Percentiles rank a stretch among this genome's conserved stretches.
These are phyloP conservation scores for Garcia nutans DNA, from an alignment of 345 rosid species.

Conservation along the genomic window DNA sequence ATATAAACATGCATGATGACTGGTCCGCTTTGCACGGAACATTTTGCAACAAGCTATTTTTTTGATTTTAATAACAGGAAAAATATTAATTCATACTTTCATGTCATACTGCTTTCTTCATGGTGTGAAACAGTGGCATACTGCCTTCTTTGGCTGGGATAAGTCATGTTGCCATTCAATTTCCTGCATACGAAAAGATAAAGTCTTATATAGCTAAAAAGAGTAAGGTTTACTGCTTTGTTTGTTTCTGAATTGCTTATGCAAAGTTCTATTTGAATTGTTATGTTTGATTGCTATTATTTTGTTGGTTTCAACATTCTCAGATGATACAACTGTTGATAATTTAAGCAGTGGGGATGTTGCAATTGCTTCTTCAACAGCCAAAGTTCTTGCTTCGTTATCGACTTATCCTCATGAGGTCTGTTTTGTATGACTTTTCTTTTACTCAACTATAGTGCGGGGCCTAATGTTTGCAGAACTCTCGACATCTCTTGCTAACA, in stretches of 20 bases:
- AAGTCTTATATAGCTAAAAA: conserved; percentile 69
- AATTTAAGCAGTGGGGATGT: conserved; percentile 57
- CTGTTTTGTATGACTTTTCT: conserved; percentile 5
- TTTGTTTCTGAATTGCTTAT: conserved; percentile 7
- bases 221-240: conserved; percentile 39
- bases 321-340: conserved; percentile 64
- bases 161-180: conserved; percentile 95
- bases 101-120: conserved; percentile 8
- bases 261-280: background rate
- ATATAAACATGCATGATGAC: background rate
- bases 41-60: conserved; percentile 7
- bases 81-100: background rate
- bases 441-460: background rate
- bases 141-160: conserved; percentile 89
- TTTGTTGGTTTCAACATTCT: conserved; percentile 22
- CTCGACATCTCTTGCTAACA: background rate
- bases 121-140: conserved; percentile 69
- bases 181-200: conserved; percentile 91
- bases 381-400: conserved; percentile 82
- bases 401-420: conserved; percentile 97
- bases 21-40: background rate
- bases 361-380: conserved; percentile 73
- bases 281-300: conserved; percentile 24
- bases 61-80: background rate
- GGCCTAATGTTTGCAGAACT: background rate